Evolutionary conservation across 2,329 filamentous ascomycete genomes (phyloP).

Genomic region (Neonectria neomacrospora): DNA sequence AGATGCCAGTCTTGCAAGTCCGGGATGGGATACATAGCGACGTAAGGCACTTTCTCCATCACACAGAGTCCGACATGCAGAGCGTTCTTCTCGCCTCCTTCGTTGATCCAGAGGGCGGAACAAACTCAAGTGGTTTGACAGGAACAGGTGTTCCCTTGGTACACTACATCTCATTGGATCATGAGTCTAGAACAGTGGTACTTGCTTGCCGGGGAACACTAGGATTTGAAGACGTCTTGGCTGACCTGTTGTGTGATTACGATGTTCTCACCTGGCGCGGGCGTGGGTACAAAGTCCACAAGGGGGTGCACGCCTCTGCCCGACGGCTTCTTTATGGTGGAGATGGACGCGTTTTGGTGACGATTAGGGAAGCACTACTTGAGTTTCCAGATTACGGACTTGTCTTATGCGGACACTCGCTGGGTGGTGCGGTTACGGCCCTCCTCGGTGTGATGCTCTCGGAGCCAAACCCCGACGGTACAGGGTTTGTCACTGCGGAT

Average conservation of each 20-base stretch:
- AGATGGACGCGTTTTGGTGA: constrained; percentile 73
- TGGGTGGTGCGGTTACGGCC: constrained; percentile 76
- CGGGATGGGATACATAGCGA: constrained; percentile 66
- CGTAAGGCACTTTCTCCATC: constrained; percentile 71
- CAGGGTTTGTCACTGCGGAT: constrained; percentile 71
- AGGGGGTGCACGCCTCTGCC: constrained; percentile 78
- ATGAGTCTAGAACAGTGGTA: constrained; percentile 77
- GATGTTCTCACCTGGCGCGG: constrained; percentile 73
- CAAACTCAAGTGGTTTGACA: constrained; percentile 72
- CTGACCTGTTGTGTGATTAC: constrained; percentile 80
- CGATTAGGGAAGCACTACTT: constrained; percentile 72
- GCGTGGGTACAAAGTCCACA: constrained; percentile 75
- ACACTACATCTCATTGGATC: constrained; percentile 78
- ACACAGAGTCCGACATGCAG: constrained; percentile 67
- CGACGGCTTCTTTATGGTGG: constrained; percentile 73
- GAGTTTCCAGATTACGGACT: constrained; percentile 77
- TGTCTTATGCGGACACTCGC: constrained; percentile 75
- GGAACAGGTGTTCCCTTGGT: constrained; percentile 76
- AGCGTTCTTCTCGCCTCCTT: constrained; percentile 76
- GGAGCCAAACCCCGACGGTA: constrained; percentile 65
- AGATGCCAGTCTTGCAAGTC: constrained; percentile 56
- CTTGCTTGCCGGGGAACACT: constrained; percentile 78
- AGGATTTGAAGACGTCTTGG: constrained; percentile 78
- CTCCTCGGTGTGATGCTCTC: constrained; percentile 77
- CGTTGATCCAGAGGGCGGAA: constrained; percentile 74